Conservation (phyloP, 768 basidiomycete species). For the Hygrophoropsis aurantiaca region DNA sequence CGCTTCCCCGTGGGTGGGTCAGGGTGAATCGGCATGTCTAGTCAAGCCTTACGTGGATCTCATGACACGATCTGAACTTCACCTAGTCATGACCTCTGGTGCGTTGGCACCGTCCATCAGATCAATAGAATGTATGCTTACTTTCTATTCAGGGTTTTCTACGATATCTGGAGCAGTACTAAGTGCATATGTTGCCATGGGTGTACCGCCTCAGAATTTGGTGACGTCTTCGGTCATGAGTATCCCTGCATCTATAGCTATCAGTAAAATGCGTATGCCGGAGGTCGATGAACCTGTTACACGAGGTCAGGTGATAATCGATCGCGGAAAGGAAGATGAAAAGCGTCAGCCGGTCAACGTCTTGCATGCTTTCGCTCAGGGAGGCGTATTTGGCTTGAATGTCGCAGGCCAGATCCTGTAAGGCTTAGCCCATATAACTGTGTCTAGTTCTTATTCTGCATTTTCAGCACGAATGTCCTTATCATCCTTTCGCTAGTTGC, state of each 20-base stretch:
- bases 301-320: constrained; percentile 75
- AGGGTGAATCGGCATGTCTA: constrained; percentile 86
- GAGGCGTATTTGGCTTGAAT: constrained; percentile 80
- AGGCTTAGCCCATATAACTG: constrained; percentile 20
- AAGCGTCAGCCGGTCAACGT: constrained; percentile 68
- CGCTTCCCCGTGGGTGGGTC: constrained; percentile 91
- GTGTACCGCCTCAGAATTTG: constrained; percentile 76
- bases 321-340: constrained; percentile 64
- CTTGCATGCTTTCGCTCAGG: constrained; percentile 85
- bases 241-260: constrained; percentile 92
- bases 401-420: constrained; percentile 88
- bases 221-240: constrained; percentile 92
- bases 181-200: constrained; percentile 76
- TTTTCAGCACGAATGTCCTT: constrained; percentile 70
- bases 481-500: constrained; percentile 83
- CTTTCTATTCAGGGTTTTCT: constrained; percentile 56
- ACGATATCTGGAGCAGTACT: constrained; percentile 92
- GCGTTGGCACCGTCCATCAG: constrained; percentile 9
- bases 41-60: constrained; percentile 81
- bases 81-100: constrained; percentile 86
- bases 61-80: constrained; percentile 87
- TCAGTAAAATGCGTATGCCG: constrained; percentile 84
- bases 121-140: too few relatives aligned
- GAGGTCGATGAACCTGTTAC: constrained; percentile 87
- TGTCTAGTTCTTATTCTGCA: constrained; percentile 7